These are phyloP conservation scores for Penicillium sp. DNA, from an alignment of 2,329 filamentous ascomycete genomes.

Conservation along the genomic window DNA sequence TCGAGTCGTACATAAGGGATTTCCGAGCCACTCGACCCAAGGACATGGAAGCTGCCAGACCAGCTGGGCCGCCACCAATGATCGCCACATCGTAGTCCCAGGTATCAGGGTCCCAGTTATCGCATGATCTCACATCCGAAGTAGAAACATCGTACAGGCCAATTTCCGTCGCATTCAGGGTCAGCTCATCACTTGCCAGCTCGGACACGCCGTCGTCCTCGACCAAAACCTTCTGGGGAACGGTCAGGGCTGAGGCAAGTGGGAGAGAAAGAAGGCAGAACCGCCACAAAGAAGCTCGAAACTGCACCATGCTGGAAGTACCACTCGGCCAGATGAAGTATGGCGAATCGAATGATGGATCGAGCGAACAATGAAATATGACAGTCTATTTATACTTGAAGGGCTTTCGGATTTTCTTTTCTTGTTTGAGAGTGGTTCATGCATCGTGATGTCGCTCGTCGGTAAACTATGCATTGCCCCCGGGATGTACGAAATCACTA, in stretches of 20 bases:
- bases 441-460: not conserved
- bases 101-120: constrained; percentile 1
- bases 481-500: not conserved
- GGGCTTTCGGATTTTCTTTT: not conserved
- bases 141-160: not conserved
- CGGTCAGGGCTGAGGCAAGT: constrained; percentile 2
- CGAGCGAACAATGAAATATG: not conserved
- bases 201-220: not conserved
- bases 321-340: not conserved
- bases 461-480: no score
- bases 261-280: not conserved
- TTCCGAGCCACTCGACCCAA: constrained; percentile 59
- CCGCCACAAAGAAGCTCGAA: not conserved
- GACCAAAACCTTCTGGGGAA: constrained; percentile 5
- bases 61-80: constrained; percentile 58
- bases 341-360: no score
- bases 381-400: not conserved
- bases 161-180: constrained; percentile 1
- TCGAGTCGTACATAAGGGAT: constrained; percentile 60
- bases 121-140: constrained; percentile 1
- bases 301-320: not conserved
- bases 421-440: not conserved
- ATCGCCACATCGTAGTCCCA: constrained; percentile 32
- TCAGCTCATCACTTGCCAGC: not conserved
- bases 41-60: constrained; percentile 54